Evolutionary conservation across 2,329 filamentous ascomycete species (phyloP).

Genomic region (Tolypocladium amazonense): DNA sequence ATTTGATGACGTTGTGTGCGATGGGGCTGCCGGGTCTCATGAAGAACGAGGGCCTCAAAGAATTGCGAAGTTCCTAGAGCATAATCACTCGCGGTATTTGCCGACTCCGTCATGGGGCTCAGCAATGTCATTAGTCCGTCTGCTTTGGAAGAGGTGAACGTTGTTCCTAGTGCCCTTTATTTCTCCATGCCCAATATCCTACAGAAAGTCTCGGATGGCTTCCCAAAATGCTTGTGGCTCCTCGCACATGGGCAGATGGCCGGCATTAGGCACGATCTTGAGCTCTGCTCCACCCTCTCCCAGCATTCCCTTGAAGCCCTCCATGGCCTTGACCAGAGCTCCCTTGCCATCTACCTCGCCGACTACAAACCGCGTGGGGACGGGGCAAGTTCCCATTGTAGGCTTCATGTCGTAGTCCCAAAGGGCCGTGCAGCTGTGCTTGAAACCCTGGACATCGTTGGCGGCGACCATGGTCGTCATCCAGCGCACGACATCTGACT

Average conservation of each 20-base stretch:
- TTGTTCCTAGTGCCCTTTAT: neutral
- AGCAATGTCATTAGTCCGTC: neutral
- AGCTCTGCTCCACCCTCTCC: conserved; percentile 46
- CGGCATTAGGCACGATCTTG: conserved; percentile 56
- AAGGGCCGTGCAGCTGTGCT: conserved; percentile 55
- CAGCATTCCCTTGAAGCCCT: conserved; percentile 52
- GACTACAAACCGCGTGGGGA: conserved; percentile 58
- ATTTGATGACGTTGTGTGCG: neutral
- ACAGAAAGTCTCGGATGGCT: conserved; percentile 50
- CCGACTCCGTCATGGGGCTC: too few relatives aligned
- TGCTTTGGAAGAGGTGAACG: neutral
- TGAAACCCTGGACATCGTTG: conserved; percentile 63
- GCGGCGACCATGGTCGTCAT: conserved; percentile 59
- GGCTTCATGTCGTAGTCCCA: conserved; percentile 60
- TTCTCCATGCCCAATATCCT: neutral
- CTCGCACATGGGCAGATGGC: conserved; percentile 80
- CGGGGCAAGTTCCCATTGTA: conserved; percentile 39
- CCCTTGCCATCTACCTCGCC: conserved; percentile 61
- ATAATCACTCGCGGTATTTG: neutral
- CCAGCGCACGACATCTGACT: conserved; percentile 33
- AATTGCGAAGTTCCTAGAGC: neutral
- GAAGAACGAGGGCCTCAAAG: neutral
- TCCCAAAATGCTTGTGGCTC: conserved; percentile 57
- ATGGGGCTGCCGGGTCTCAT: neutral
- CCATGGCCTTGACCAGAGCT: conserved; percentile 70